These are phyloP conservation scores for Suhomyces terraborum DNA, from an alignment of 1,139 yeast species.

Conservation along the genomic window DNA sequence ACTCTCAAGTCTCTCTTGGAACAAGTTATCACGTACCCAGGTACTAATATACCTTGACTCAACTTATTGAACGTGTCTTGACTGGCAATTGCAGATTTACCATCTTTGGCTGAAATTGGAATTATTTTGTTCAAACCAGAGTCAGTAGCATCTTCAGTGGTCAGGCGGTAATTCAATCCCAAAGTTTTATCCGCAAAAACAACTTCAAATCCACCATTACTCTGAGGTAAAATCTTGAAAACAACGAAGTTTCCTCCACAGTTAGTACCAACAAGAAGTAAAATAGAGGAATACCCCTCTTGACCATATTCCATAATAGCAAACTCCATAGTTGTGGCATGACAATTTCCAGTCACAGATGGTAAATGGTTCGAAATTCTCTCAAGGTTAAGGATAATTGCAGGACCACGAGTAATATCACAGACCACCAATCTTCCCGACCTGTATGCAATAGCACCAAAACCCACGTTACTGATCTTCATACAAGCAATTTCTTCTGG, in stretches of 20 bases:
- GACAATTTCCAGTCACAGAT: constrained; percentile 35
- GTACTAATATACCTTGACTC: constrained; percentile 60
- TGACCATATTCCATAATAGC: constrained; percentile 69
- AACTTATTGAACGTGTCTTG: constrained; percentile 60
- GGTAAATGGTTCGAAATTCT: constrained; percentile 44
- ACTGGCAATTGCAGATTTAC: constrained; percentile 66
- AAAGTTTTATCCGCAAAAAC: constrained; percentile 53
- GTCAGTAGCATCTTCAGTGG: constrained; percentile 44
- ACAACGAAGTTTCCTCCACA: constrained; percentile 69
- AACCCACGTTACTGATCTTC: constrained; percentile 74
- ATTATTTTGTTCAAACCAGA: constrained; percentile 56
- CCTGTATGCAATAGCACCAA: constrained; percentile 79
- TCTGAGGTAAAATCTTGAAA: constrained; percentile 68
- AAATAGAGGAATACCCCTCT: constrained; percentile 67
- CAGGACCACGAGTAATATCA: constrained; percentile 82
- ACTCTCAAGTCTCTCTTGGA: constrained; percentile 68
- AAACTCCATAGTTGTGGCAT: constrained; percentile 68
- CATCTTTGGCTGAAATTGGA: constrained; percentile 59
- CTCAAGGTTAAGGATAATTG: constrained; percentile 61
- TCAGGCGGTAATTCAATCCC: constrained; percentile 39
- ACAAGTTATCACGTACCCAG: constrained; percentile 62
- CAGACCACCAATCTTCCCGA: constrained; percentile 75
- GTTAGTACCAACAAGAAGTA: constrained; percentile 77
- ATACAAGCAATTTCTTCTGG: constrained; percentile 58
- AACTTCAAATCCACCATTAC: constrained; percentile 68